Base-by-base conservation (phyloP, 148 eudicot genomes). In the Cornus florida region DNA sequence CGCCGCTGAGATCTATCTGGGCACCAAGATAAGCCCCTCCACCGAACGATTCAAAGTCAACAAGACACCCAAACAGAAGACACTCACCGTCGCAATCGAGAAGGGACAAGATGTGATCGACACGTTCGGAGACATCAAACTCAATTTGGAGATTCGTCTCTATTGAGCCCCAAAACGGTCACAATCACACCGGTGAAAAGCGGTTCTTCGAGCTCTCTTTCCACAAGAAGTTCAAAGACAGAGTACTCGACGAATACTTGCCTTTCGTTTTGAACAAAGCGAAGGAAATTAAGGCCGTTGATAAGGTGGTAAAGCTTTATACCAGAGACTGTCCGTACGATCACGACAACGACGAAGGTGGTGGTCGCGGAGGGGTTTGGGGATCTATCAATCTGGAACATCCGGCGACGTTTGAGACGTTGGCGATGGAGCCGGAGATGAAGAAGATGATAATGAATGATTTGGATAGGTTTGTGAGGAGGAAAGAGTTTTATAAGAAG, bases 1-100 rank as follows among this genome's bases (percentile, higher is more conserved):
- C 32, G 83, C 91, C 10, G 88, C 88, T 11, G 90, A 89, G 53
- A 57, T 70, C 24, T 91, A 91, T 81, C 89, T 91, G 62, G 67
- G 85, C 60, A 82, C 88, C 39, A 87, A 78, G 39, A 77, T 89
- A 77, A 79, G 75, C 64, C 83, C 85, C 33, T 56, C 82, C 10
- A 80, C 90, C 9, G 84, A 86, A 11, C 78, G 88, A 3, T 79
- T 91, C 28, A 86, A 80, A 50, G 88, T 88, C 12, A 78, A 78
- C 81, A 91, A 91, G n/a, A 62, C 83, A n/a, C 50, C 84, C 0
- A 82, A 78, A 16, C 92, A 92, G 69, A 90, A 83, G 50, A 62
- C 70, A n/a, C 73, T 89, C 70, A 81, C 75, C n/a, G 65, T 89
- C 24, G 71, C 85, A 48, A 74, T 90, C 79, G 89, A 87, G 35